These are phyloP conservation scores for Pilatotrama ljubarskyi DNA, from an alignment of 768 basidiomycete genomes.

Conservation along the genomic window DNA sequence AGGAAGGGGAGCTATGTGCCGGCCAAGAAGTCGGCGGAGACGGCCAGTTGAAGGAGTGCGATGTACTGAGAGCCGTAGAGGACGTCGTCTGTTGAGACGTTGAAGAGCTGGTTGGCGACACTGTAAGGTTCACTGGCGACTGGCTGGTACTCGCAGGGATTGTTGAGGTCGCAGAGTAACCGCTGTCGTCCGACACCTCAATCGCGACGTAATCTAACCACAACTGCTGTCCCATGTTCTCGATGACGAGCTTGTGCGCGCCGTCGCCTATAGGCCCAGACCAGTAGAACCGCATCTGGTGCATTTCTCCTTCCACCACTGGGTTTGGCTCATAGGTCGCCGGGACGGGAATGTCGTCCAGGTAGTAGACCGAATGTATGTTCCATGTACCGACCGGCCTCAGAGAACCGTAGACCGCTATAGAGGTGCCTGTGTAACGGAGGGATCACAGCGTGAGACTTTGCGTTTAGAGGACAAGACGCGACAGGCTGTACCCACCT, in stretches of 20 bases:
- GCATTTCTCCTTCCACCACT: not conserved
- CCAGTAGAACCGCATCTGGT: not conserved
- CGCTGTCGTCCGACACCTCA: not conserved
- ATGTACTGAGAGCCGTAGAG: too few relatives aligned
- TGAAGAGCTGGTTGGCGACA: too few relatives aligned
- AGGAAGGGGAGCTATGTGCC: too few relatives aligned
- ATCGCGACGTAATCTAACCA: conserved; percentile 4
- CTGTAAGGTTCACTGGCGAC: too few relatives aligned
- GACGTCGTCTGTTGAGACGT: too few relatives aligned
- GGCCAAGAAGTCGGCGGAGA: too few relatives aligned
- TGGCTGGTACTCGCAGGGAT: too few relatives aligned
- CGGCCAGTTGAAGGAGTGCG: too few relatives aligned
- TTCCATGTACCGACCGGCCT: conserved; percentile 1
- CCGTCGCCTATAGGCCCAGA: not conserved
- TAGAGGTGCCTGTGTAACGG: not conserved
- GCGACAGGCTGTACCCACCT: not conserved
- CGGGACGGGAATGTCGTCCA: not conserved
- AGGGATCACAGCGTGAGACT: too few relatives aligned
- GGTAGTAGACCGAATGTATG: not conserved
- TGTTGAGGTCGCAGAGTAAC: not conserved
- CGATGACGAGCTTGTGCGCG: not conserved
- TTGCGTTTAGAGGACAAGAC: not conserved
- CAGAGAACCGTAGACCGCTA: conserved; percentile 3
- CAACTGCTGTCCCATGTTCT: conserved; percentile 5
- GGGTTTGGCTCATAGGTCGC: not conserved